Evolutionary conservation across 2,329 filamentous ascomycete genomes (phyloP).

Genomic region (Microsporum ferrugineum): DNA sequence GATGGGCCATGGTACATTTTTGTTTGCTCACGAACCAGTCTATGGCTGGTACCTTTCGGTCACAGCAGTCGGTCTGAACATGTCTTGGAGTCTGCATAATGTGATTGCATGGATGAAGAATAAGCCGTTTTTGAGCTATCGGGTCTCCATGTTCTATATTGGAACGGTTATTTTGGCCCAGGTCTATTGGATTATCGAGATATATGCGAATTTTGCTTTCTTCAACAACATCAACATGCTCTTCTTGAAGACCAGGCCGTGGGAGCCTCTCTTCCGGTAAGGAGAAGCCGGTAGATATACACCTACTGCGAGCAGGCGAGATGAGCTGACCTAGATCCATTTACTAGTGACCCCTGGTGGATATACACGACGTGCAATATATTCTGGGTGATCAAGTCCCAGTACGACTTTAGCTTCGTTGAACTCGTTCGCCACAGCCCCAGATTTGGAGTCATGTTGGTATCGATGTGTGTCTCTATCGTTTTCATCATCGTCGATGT

Average conservation of each 20-base stretch:
- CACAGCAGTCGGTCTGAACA: constrained; percentile 49
- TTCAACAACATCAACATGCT: constrained; percentile 46
- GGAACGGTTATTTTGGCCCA: constrained; percentile 47
- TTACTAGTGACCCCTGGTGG: constrained; percentile 53
- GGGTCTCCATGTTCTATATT: constrained; percentile 46
- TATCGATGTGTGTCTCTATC: constrained; percentile 50
- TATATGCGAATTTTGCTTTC: constrained; percentile 54
- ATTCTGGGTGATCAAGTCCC: constrained; percentile 51
- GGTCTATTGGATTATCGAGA: constrained; percentile 55
- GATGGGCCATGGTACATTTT: constrained; percentile 48
- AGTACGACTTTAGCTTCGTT: constrained; percentile 48
- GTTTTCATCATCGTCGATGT: constrained; percentile 52
- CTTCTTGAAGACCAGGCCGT: constrained; percentile 46
- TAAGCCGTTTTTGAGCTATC: constrained; percentile 45
- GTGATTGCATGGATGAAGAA: constrained; percentile 58
- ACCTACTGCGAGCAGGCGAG: background rate
- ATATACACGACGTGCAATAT: constrained; percentile 50
- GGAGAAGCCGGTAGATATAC: constrained; percentile 4
- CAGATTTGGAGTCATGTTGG: constrained; percentile 52
- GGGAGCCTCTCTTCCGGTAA: constrained; percentile 49
- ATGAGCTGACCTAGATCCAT: constrained; percentile 5
- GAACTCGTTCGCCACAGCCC: constrained; percentile 52
- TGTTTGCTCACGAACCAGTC: constrained; percentile 44
- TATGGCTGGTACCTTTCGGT: constrained; percentile 55
- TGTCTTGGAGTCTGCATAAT: constrained; percentile 55